A percentile compares a stretch with the other conserved stretches of the same genome.
These are phyloP conservation scores for Vicia faba DNA, from an alignment of 306 rosid genomes.

Conservation along the genomic window DNA sequence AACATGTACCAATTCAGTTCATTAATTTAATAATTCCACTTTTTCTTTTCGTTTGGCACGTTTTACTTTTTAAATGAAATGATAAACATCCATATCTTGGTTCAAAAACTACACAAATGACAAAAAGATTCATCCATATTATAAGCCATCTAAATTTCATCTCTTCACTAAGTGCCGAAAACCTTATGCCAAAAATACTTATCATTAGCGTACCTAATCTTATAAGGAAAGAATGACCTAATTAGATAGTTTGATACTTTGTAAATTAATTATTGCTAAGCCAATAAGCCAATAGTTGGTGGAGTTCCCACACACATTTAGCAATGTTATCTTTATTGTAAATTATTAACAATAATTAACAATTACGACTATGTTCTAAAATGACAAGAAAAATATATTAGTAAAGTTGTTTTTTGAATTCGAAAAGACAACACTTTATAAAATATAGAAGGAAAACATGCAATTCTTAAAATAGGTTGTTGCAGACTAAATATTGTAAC, in stretches of 20 bases:
- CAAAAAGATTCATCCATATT: constrained; percentile 24
- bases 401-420: too few species aligned
- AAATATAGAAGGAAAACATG: too few species aligned
- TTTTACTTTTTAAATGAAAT: background rate
- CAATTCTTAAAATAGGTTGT: too few species aligned
- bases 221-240: constrained; percentile 41
- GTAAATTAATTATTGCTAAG: constrained; percentile 35
- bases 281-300: constrained; percentile 55
- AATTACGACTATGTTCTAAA: too few species aligned
- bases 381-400: too few species aligned
- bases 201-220: constrained; percentile 39
- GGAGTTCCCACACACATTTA: constrained; percentile 55
- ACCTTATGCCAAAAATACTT: constrained; percentile 42
- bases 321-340: too few species aligned
- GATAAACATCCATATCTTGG: constrained; percentile 41
- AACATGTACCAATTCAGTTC: too few species aligned
- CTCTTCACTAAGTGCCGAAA: constrained; percentile 38
- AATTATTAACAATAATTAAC: too few species aligned
- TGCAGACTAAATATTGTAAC: too few species aligned
- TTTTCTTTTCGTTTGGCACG: too few species aligned
- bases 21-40: too few species aligned
- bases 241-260: constrained; percentile 28
- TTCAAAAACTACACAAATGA: constrained; percentile 32
- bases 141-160: constrained; percentile 34
- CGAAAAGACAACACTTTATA: too few species aligned